phyloP scores from a whole-genome alignment of 2,329 filamentous ascomycete species.

The Sphaerulina populicola region DNA sequence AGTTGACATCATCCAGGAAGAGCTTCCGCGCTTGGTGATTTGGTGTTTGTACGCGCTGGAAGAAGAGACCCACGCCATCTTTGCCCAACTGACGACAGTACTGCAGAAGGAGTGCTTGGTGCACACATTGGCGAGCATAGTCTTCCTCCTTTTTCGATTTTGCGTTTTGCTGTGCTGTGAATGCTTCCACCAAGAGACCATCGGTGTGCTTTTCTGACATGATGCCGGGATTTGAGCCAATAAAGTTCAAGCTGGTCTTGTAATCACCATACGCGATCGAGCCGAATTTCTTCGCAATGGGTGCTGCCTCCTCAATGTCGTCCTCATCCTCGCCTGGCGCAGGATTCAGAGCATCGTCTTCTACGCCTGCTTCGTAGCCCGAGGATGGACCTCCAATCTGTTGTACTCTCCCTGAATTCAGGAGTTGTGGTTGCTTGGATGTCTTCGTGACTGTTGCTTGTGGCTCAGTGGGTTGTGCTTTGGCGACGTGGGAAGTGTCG shows the following conservation, averaged over 20 bases:
- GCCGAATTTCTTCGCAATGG: conserved; percentile 71
- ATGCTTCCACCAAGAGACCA: conserved; percentile 80
- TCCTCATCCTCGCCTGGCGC: conserved; percentile 50
- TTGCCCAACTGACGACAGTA: conserved; percentile 86
- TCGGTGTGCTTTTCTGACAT: conserved; percentile 81
- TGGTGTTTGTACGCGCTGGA: conserved; percentile 85
- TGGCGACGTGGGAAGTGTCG: conserved; percentile 72
- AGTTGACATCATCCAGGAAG: conserved; percentile 86
- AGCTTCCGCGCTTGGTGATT: conserved; percentile 84
- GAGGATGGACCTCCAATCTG: conserved; percentile 34
- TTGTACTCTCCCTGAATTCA: conserved; percentile 48
- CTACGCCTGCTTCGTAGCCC: conserved; percentile 54
- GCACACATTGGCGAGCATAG: conserved; percentile 77
- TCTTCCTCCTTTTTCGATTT: conserved; percentile 45
- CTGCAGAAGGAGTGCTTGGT: conserved; percentile 84
- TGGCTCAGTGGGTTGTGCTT: conserved; percentile 32
- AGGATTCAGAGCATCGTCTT: conserved; percentile 42
- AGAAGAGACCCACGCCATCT: conserved; percentile 85
- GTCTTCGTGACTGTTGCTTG: conserved; percentile 20
- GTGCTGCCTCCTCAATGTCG: conserved; percentile 65
- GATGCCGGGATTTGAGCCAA: conserved; percentile 68
- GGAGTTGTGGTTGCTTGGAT: conserved; percentile 30
- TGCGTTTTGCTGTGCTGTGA: conserved; percentile 73
- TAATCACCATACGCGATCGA: conserved; percentile 71
- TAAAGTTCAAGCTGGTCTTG: conserved; percentile 62